Percentiles rank a stretch among this genome's conserved stretches.
phyloP scores from a whole-genome alignment of 805 yeast genomes.

The Scheffersomyces spartinae region DNA sequence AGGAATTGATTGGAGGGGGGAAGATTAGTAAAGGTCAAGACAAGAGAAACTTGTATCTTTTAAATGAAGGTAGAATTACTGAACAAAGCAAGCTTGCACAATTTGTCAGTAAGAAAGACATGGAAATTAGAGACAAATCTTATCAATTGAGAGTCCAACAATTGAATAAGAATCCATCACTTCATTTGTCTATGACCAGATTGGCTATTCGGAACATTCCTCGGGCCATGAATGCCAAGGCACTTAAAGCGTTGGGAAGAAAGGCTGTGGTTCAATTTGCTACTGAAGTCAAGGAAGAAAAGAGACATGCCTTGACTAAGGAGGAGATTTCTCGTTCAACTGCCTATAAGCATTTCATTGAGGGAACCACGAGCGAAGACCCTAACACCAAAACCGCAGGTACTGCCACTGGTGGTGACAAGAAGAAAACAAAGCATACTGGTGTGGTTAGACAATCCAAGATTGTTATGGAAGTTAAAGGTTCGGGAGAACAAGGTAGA shows the following conservation, averaged over 20 bases:
- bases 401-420: conserved; percentile 25
- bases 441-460: conserved; percentile 94
- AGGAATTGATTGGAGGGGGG: conserved; percentile 66
- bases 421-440: conserved; percentile 56
- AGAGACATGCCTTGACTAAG: conserved; percentile 76
- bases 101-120: conserved; percentile 54
- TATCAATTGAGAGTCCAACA: conserved; percentile 80
- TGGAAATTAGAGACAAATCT: conserved; percentile 83
- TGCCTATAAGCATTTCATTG: conserved; percentile 42
- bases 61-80: conserved; percentile 90
- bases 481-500: conserved; percentile 77
- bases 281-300: conserved; percentile 62
- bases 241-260: conserved; percentile 84
- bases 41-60: conserved; percentile 69
- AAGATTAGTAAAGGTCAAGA: conserved; percentile 73
- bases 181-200: conserved; percentile 90
- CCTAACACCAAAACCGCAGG: conserved; percentile 10
- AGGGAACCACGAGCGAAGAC: too few relatives aligned
- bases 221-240: conserved; percentile 79
- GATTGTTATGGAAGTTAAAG: conserved; percentile 85
- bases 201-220: conserved; percentile 92
- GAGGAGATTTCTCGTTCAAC: conserved; percentile 81
- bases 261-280: conserved; percentile 93
- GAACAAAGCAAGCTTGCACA: conserved; percentile 70
- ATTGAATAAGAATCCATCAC: conserved; percentile 77